Evolutionary conservation across 2,329 filamentous ascomycete genomes (phyloP), one percentile per base, ranked within the genome.

Genomic region (Aspergillus neoniger): DNA sequence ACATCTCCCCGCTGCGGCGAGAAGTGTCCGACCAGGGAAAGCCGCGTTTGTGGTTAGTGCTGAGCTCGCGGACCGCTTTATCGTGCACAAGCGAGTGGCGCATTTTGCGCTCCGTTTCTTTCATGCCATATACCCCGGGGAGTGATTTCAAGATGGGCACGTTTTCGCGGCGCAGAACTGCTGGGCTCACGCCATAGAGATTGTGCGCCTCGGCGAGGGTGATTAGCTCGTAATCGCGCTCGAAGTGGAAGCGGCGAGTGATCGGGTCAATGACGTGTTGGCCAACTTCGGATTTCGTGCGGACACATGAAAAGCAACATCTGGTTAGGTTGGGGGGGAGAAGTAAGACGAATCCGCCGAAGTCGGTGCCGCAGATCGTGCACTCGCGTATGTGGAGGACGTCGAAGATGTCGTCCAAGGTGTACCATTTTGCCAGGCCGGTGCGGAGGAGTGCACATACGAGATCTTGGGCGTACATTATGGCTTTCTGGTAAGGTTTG

Each of bases 381-480:
- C 51, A 66, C 50, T 23, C 19, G 3, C 63, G 59, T 1, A 32
- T 64, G 47, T 54, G 63, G 54, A 66, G 54, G 23, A 54, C 60
- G 19, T 61, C 56, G n/a, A 61, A 38, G 41, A 66, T 55, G 55
- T 66, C 60, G 39, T 62, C 48, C 50, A 65, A 60, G 57, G 60
- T 50, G 28, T 65, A 38, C 12, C 59, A 6, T 41, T 30, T 44
- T 23, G 60, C 57, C 38, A 62, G n/a, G 43, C 54, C 49, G 47
- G 64, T 66, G 60, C 59, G 63, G 60, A 65, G 57, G 12, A 66
- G 61, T n/a, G 60, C 60, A 25, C 57, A 60, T 51, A 65, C 62
- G 41, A 66, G 63, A 51, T 59, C 62, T 39, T 62, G 60, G 38
- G 57, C 58, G 60, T 66, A 32, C 3, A 50, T 55, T 54, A 59